A percentile compares a stretch with the other conserved stretches of the same genome.
phyloP scores from a whole-genome alignment of 2,329 filamentous ascomycete genomes.

The Ceratocystis colombiana region DNA sequence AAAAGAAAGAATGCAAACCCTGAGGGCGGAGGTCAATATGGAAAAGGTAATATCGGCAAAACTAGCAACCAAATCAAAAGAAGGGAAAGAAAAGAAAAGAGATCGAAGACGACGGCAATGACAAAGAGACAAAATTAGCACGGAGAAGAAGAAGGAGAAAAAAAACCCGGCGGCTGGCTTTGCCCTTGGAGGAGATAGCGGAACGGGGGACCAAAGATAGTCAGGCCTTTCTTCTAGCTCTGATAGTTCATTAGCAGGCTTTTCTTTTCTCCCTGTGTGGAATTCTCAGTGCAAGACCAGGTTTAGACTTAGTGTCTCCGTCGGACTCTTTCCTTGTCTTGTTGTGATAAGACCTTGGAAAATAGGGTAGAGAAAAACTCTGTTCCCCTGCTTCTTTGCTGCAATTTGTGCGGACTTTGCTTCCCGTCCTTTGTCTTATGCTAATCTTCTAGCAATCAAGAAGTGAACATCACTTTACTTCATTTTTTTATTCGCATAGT shows the following conservation, averaged over 20 bases:
- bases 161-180: constrained; percentile 4
- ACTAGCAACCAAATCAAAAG: too few relatives aligned
- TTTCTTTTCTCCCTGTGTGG: not conserved
- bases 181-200: not conserved
- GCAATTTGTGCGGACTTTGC: constrained; percentile 1
- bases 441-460: not conserved
- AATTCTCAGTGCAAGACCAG: not conserved
- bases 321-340: not conserved
- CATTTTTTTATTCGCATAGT: not conserved
- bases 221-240: not conserved
- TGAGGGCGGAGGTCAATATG: too few relatives aligned
- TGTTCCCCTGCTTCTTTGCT: not conserved
- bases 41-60: too few relatives aligned
- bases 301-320: not conserved
- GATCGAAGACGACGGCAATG: not conserved
- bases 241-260: not conserved
- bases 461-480: not conserved
- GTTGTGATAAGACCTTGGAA: not conserved
- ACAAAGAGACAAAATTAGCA: not conserved
- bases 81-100: not conserved
- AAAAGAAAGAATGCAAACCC: not conserved
- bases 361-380: not conserved
- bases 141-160: not conserved
- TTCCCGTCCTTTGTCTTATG: not conserved
- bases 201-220: not conserved